These are phyloP conservation scores for Parietaria judaica DNA, from an alignment of 306 rosid species.

Conservation along the genomic window DNA sequence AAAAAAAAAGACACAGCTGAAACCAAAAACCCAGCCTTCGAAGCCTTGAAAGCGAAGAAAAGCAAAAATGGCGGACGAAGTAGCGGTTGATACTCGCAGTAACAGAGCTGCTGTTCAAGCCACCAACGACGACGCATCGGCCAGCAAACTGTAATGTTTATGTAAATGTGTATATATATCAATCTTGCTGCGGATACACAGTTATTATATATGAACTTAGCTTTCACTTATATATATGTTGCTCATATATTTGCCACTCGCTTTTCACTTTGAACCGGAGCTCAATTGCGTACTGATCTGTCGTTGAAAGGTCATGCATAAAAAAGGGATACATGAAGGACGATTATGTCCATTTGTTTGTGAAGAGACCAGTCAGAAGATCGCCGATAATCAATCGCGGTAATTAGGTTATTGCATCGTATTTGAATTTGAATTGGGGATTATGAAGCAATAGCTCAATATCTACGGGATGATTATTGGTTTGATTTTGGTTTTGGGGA, in stretches of 20 bases:
- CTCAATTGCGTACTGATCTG: neutral
- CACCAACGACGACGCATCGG: constrained; percentile 73
- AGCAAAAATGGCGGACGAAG: constrained; percentile 23
- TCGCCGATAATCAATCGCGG: constrained; percentile 95
- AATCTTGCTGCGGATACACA: neutral
- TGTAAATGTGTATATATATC: neutral
- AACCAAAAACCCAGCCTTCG: neutral
- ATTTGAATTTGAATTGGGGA: neutral
- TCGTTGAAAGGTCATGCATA: constrained; percentile 68
- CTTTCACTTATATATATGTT: neutral
- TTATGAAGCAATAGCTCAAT: neutral
- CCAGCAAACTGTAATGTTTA: constrained; percentile 49
- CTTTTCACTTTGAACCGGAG: no score
- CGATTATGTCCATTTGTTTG: constrained; percentile 75
- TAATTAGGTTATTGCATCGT: constrained; percentile 19
- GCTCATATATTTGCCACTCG: neutral
- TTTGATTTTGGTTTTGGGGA: neutral
- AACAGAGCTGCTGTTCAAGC: constrained; percentile 58
- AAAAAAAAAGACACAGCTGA: no score
- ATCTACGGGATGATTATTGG: no score
- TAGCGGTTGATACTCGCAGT: constrained; percentile 40
- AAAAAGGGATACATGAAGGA: constrained; percentile 94
- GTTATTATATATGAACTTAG: no score
- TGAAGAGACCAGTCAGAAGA: constrained; percentile 78
- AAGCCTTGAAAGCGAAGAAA: neutral